These are phyloP conservation scores for Sclerotiophoma versabilis DNA, from an alignment of 2,329 filamentous ascomycete genomes.

Conservation along the genomic window DNA sequence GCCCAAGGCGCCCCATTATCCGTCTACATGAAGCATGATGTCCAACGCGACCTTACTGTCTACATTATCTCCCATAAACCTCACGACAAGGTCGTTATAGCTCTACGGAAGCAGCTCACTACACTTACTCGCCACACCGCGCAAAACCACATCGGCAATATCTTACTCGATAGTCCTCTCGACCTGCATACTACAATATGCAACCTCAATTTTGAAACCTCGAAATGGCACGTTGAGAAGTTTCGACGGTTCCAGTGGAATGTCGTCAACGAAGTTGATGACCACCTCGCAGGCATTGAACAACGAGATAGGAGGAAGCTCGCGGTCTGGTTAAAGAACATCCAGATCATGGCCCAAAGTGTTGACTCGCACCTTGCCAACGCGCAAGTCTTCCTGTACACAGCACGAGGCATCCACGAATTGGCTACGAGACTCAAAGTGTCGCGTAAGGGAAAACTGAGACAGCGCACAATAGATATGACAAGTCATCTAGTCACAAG, in stretches of 20 bases:
- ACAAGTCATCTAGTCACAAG: constrained; percentile 34
- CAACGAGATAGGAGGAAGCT: not conserved
- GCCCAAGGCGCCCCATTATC: constrained; percentile 24
- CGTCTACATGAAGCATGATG: constrained; percentile 23
- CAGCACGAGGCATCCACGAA: constrained; percentile 27
- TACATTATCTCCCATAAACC: constrained; percentile 21
- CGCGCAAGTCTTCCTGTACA: constrained; percentile 35
- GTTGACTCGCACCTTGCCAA: constrained; percentile 38
- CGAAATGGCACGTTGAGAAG: constrained; percentile 21
- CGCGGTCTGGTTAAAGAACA: constrained; percentile 20
- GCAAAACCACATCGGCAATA: constrained; percentile 10
- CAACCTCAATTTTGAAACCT: constrained; percentile 22
- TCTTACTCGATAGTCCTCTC: constrained; percentile 22
- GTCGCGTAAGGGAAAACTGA: not conserved
- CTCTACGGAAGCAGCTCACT: constrained; percentile 8
- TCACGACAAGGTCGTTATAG: constrained; percentile 14
- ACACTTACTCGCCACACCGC: constrained; percentile 4
- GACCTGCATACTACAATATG: constrained; percentile 19
- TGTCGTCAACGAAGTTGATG: constrained; percentile 23
- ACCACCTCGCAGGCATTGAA: constrained; percentile 24
- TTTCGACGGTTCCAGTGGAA: constrained; percentile 22
- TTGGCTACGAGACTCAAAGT: constrained; percentile 19
- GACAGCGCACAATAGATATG: constrained; percentile 24
- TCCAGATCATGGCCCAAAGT: constrained; percentile 41
- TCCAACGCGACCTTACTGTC: constrained; percentile 16